Evolutionary conservation across 2,329 filamentous ascomycete genomes (phyloP).

Genomic region (Escovopsis weberi): DNA sequence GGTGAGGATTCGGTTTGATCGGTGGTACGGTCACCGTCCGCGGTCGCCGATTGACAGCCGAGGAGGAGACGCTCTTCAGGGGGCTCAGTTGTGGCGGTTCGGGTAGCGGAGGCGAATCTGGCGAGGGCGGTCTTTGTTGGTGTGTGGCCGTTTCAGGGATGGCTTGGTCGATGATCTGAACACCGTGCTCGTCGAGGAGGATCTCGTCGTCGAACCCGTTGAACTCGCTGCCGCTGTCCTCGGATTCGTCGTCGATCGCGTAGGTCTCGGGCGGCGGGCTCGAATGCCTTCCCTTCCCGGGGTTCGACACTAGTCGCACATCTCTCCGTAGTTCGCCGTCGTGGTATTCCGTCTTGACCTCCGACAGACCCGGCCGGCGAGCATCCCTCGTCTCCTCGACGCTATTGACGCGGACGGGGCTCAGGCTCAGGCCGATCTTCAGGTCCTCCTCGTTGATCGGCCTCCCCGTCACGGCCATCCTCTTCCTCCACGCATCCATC

Average conservation of each 20-base stretch:
- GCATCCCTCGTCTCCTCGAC: conserved; percentile 31
- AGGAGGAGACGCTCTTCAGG: conserved; percentile 31
- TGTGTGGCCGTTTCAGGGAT: background rate
- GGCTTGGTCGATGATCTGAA: conserved; percentile 21
- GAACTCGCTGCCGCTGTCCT: conserved; percentile 20
- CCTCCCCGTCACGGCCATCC: conserved; percentile 57
- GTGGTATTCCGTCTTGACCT: conserved; percentile 9
- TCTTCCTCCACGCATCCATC: conserved; percentile 82
- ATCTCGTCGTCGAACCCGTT: conserved; percentile 31
- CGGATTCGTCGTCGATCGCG: conserved; percentile 10
- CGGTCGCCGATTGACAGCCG: conserved; percentile 40
- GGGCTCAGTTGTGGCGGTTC: conserved; percentile 34
- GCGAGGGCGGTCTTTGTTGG: conserved; percentile 10
- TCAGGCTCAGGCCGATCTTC: conserved; percentile 52
- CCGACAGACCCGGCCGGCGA: conserved; percentile 25
- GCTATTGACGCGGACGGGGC: conserved; percentile 40
- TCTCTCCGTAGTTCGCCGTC: too few relatives aligned
- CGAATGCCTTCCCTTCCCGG: conserved; percentile 1
- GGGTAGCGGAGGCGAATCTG: conserved; percentile 31
- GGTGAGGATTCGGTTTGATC: conserved; percentile 17
- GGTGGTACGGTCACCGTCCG: conserved; percentile 1
- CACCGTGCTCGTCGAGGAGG: conserved; percentile 28
- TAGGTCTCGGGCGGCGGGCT: too few relatives aligned
- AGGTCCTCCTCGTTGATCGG: conserved; percentile 55
- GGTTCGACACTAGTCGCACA: too few relatives aligned